Evolutionary conservation across 805 yeast genomes (phyloP).

Genomic region (Pichia gijzeniarum): DNA sequence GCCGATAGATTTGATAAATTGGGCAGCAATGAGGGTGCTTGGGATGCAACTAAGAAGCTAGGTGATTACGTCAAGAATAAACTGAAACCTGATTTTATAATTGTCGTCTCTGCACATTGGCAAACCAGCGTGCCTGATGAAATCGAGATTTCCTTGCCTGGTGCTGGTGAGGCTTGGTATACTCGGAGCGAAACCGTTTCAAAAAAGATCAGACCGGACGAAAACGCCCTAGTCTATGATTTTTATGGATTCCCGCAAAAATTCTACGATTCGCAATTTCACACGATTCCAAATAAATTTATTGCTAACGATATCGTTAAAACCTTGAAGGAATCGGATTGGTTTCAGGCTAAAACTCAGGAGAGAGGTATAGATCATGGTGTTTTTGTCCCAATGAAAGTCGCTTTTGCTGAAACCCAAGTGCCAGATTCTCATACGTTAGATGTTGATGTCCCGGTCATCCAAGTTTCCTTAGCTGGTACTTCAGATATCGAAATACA

Average conservation of each 20-base stretch:
- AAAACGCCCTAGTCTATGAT: constrained; percentile 62
- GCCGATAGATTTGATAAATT: constrained; percentile 46
- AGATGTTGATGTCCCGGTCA: constrained; percentile 41
- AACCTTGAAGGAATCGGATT: constrained; percentile 36
- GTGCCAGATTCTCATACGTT: constrained; percentile 31
- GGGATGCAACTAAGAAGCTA: constrained; percentile 38
- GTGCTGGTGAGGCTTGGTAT: constrained; percentile 16
- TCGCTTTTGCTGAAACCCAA: constrained; percentile 47
- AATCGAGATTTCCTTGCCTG: constrained; percentile 46
- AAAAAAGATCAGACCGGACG: constrained; percentile 24
- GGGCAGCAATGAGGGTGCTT: constrained; percentile 57
- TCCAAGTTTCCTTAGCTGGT: constrained; percentile 45
- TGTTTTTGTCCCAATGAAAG: constrained; percentile 73
- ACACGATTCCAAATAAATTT: constrained; percentile 36
- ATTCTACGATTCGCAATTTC: constrained; percentile 60
- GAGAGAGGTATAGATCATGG: constrained; percentile 80
- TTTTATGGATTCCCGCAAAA: constrained; percentile 65
- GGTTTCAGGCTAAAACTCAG: constrained; percentile 36
- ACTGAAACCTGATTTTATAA: constrained; percentile 57
- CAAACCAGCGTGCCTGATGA: constrained; percentile 38
- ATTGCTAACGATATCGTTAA: constrained; percentile 41
- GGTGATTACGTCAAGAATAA: constrained; percentile 45
- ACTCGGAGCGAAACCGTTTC: constrained; percentile 14
- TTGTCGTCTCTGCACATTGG: constrained; percentile 78
- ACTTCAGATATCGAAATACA: constrained; percentile 37